Percentiles rank a stretch among this genome's conserved stretches.
phyloP scores from a whole-genome alignment of 805 yeast species.

The Hanseniaspora pseudoguilliermondii region DNA sequence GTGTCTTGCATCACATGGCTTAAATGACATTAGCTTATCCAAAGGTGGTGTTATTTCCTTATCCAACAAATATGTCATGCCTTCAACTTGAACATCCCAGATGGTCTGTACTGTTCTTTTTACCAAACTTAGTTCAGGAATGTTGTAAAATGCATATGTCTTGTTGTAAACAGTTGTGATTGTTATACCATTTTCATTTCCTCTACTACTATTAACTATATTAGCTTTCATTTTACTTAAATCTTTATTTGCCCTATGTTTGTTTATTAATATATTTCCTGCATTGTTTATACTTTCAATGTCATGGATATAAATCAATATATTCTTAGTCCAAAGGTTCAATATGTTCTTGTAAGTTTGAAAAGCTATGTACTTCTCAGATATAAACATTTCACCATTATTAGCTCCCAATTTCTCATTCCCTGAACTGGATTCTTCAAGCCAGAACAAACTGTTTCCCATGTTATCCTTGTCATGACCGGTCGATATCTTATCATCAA shows the following conservation, averaged over 20 bases:
- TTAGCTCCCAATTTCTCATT: neutral
- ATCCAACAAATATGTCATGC: conserved; percentile 1
- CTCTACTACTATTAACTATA: neutral
- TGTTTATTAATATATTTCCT: conserved; percentile 9
- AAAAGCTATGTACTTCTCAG: conserved; percentile 71
- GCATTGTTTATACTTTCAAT: conserved; percentile 37
- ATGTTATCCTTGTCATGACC: neutral
- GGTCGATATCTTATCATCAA: neutral
- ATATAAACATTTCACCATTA: conserved; percentile 80
- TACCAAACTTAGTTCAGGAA: neutral
- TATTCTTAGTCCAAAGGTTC: conserved; percentile 73
- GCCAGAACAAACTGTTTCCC: neutral
- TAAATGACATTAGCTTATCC: neutral
- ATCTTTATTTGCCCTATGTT: conserved; percentile 10
- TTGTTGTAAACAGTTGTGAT: conserved; percentile 13
- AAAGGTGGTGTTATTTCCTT: conserved; percentile 3
- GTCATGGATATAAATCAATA: conserved; percentile 60
- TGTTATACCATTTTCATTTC: conserved; percentile 9
- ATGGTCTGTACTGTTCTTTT: conserved; percentile 6
- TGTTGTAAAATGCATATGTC: conserved; percentile 10
- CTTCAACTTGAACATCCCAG: conserved; percentile 13
- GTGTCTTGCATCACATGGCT: neutral
- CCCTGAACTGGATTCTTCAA: neutral
- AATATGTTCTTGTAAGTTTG: conserved; percentile 55
- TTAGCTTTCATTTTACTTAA: neutral